phyloP scores from a whole-genome alignment of 768 basidiomycete genomes.

The Mycena sanguinolenta region DNA sequence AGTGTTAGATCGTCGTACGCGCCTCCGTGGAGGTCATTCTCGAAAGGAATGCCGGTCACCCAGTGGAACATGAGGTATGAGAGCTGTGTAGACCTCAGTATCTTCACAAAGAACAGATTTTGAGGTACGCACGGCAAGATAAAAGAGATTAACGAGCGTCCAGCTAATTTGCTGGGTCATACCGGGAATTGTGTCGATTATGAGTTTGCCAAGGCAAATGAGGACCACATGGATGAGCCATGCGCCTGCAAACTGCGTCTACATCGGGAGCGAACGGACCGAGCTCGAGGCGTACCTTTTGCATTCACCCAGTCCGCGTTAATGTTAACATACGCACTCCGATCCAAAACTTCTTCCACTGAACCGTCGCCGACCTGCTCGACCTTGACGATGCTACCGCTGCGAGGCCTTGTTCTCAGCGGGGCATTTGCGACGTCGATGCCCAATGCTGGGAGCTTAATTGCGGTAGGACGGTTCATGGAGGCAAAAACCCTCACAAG shows the following conservation, averaged over 20 bases:
- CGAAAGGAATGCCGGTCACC: slow-evolving; percentile 97
- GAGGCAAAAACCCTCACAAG: slow-evolving; percentile 5
- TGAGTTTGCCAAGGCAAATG: slow-evolving; percentile 89
- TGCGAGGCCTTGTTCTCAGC: slow-evolving; percentile 53
- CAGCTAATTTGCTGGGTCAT: slow-evolving; percentile 96
- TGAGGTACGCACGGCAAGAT: slow-evolving; percentile 80
- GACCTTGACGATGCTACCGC: slow-evolving; percentile 85
- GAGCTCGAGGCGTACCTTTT: slow-evolving; percentile 70
- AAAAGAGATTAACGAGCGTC: slow-evolving; percentile 92
- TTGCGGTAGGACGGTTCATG: slow-evolving; percentile 68
- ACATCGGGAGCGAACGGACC: slow-evolving; percentile 4
- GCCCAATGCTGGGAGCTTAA: slow-evolving; percentile 67
- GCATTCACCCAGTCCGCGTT: slow-evolving; percentile 96
- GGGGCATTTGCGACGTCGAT: slow-evolving; percentile 49
- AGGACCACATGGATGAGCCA: slow-evolving; percentile 98
- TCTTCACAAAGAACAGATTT: slow-evolving; percentile 1
- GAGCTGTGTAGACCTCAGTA: slow-evolving; percentile 60
- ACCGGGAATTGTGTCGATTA: slow-evolving; percentile 94
- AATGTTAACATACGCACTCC: slow-evolving; percentile 83
- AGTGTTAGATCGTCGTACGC: slow-evolving; percentile 98
- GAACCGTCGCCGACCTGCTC: slow-evolving; percentile 83
- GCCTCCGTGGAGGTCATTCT: slow-evolving; percentile 87
- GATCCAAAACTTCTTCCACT: slow-evolving; percentile 82
- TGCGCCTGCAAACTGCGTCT: slow-evolving; percentile 71
- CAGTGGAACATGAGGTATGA: slow-evolving; percentile 99